These are phyloP conservation scores for Kazachstania viticola DNA, from an alignment of 805 yeast genomes.

Conservation along the genomic window DNA sequence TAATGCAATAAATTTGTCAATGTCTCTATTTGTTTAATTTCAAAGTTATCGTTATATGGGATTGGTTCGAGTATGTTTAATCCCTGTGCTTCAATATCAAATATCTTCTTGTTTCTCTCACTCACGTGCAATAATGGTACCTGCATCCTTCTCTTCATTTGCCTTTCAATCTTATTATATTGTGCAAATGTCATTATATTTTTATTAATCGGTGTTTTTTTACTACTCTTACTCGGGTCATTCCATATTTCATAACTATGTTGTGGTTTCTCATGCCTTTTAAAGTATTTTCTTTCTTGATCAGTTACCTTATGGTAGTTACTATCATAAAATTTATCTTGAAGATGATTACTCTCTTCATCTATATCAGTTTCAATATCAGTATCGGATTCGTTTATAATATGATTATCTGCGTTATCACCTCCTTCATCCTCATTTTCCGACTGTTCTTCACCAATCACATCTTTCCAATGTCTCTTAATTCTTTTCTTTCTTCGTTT, in stretches of 20 bases:
- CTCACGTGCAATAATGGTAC: slow-evolving; percentile 7
- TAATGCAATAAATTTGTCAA: slow-evolving; percentile 38
- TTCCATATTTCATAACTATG: slow-evolving; percentile 24
- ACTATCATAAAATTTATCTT: slow-evolving; percentile 4
- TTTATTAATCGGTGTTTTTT: slow-evolving; percentile 11
- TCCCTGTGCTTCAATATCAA: slow-evolving; percentile 1
- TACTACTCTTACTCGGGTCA: slow-evolving; percentile 3
- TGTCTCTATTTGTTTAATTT: slow-evolving; percentile 14
- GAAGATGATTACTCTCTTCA: too few species aligned
- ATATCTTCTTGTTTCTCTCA: slow-evolving; percentile 4
- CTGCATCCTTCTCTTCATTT: slow-evolving; percentile 8
- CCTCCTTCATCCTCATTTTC: slow-evolving; percentile 10
- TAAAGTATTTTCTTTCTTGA: slow-evolving; percentile 17
- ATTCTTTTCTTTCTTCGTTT: too few species aligned
- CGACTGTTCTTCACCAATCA: slow-evolving; percentile 12
- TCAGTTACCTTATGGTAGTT: slow-evolving; percentile 4
- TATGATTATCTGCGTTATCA: slow-evolving; percentile 1
- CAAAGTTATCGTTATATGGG: slow-evolving; percentile 6
- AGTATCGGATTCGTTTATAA: too few species aligned
- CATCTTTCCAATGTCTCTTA: slow-evolving; percentile 13
- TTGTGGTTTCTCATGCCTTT: slow-evolving; percentile 23
- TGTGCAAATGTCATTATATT: slow-evolving; percentile 12
- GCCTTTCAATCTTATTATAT: slow-evolving; percentile 10
- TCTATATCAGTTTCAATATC: slow-evolving; percentile 3
- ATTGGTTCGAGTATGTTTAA: slow-evolving; percentile 1